phyloP scores from a whole-genome alignment of 768 basidiomycete species.

The Roridomyces roridus region DNA sequence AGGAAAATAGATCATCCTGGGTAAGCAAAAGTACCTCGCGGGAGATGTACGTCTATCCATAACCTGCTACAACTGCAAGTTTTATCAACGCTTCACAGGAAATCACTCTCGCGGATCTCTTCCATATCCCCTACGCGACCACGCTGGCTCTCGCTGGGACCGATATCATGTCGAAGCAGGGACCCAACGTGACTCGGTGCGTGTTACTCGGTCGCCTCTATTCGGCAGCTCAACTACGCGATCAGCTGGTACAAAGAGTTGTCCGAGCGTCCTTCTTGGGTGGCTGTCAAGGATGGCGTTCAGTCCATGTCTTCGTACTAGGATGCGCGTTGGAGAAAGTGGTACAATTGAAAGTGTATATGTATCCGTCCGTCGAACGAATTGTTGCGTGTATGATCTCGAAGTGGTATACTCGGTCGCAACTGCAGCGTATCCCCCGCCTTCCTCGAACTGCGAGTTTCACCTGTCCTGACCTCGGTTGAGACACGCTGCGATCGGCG shows the following conservation, averaged over 20 bases:
- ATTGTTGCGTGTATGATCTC: no score
- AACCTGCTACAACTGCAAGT: neutral
- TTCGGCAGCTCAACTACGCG: neutral
- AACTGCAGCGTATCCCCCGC: no score
- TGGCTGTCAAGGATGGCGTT: constrained; percentile 47
- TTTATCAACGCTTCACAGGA: constrained; percentile 31
- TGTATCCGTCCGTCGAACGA: no score
- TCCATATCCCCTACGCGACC: constrained; percentile 47
- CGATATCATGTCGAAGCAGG: constrained; percentile 33
- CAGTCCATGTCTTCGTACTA: constrained; percentile 17
- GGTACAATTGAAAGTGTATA: neutral
- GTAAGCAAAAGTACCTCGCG: constrained; percentile 58
- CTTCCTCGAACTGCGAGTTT: no score
- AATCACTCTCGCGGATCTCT: constrained; percentile 51
- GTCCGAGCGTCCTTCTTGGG: constrained; percentile 52
- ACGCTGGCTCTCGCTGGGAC: constrained; percentile 30
- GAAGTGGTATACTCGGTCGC: no score
- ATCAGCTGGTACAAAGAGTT: constrained; percentile 60
- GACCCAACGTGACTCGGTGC: constrained; percentile 55
- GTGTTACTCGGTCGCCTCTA: neutral
- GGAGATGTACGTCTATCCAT: constrained; percentile 53
- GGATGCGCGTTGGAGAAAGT: neutral
- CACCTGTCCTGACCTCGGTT: no score
- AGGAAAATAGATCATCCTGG: constrained; percentile 41
- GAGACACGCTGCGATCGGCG: no score